These are phyloP conservation scores for Saccharomycopsis lassenensis DNA, from an alignment of 805 yeast species.

Conservation along the genomic window DNA sequence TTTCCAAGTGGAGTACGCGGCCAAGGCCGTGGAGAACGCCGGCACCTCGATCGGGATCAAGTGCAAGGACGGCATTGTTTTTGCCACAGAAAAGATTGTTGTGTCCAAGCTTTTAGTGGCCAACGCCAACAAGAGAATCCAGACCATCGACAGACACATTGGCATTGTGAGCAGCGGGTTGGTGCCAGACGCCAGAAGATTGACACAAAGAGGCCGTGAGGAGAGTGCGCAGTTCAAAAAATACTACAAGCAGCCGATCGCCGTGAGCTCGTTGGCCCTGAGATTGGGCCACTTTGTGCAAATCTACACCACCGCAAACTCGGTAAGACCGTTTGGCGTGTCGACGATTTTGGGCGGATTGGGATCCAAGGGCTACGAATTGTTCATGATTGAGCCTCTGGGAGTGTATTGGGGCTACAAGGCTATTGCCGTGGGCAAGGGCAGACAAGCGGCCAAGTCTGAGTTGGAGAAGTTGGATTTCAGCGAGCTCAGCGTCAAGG, in stretches of 20 bases:
- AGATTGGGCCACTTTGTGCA: slow-evolving; percentile 87
- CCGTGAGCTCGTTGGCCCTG: slow-evolving; percentile 73
- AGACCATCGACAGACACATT: slow-evolving; percentile 83
- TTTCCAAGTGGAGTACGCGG: slow-evolving; percentile 96
- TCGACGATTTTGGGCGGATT: slow-evolving; percentile 89
- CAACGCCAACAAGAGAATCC: slow-evolving; percentile 80
- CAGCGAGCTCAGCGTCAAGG: slow-evolving; percentile 55
- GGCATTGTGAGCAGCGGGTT: slow-evolving; percentile 95
- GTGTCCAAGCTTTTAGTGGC: slow-evolving; percentile 83
- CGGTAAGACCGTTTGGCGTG: slow-evolving; percentile 96
- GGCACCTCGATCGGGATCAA: slow-evolving; percentile 92
- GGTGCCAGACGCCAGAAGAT: slow-evolving; percentile 92
- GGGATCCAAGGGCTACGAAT: slow-evolving; percentile 81
- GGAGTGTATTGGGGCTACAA: slow-evolving; percentile 96
- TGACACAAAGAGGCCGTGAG: slow-evolving; percentile 85
- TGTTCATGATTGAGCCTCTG: slow-evolving; percentile 95
- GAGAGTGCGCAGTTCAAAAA: slow-evolving; percentile 76
- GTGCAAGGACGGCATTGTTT: slow-evolving; percentile 87
- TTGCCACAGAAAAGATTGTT: slow-evolving; percentile 92
- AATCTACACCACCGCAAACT: slow-evolving; percentile 89
- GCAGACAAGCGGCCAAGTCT: slow-evolving; percentile 95
- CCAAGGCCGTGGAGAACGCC: slow-evolving; percentile 95
- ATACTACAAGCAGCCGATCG: slow-evolving; percentile 63
- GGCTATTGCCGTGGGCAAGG: slow-evolving; percentile 98
- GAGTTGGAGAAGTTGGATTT: slow-evolving; percentile 86